phyloP scores from a whole-genome alignment of 495 filamentous ascomycete species.

The Penicillium lagena region DNA sequence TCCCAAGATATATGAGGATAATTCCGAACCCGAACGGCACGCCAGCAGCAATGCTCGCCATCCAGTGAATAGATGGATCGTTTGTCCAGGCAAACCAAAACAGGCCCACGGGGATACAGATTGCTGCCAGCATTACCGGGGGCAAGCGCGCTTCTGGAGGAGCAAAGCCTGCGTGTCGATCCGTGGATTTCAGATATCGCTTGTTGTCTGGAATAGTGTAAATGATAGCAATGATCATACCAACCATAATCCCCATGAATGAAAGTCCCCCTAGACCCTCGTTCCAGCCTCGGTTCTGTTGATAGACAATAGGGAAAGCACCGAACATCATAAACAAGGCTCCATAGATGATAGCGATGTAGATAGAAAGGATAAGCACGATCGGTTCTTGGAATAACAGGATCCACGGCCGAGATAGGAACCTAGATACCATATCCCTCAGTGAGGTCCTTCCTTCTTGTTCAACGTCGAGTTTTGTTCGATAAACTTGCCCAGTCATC shows the following conservation, averaged over 20 bases:
- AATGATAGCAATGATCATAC: constrained; percentile 52
- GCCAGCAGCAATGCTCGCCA: constrained; percentile 45
- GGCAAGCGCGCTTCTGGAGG: constrained; percentile 15
- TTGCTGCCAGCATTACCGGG: constrained; percentile 6
- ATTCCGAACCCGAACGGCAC: constrained; percentile 56
- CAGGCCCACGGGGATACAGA: constrained; percentile 23
- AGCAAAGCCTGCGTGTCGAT: no score
- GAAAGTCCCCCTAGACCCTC: constrained; percentile 55
- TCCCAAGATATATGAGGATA: constrained; percentile 51
- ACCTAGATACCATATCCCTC: no score
- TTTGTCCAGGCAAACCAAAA: constrained; percentile 55
- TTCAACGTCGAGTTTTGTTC: constrained; percentile 38
- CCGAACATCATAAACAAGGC: constrained; percentile 70
- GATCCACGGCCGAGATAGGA: constrained; percentile 11
- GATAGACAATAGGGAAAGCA: constrained; percentile 62
- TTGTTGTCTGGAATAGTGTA: constrained; percentile 12
- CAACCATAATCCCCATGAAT: constrained; percentile 62
- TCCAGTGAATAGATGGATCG: constrained; percentile 51
- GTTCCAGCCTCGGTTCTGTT: constrained; percentile 57
- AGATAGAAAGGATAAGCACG: constrained; percentile 47
- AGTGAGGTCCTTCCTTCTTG: background rate
- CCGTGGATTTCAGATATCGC: constrained; percentile 3
- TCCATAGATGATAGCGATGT: constrained; percentile 57
- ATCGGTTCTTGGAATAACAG: constrained; percentile 62
- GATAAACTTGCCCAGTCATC: constrained; percentile 45